Conservation (phyloP, 2,329 filamentous ascomycete species). For the Diaporthe sp. region DNA sequence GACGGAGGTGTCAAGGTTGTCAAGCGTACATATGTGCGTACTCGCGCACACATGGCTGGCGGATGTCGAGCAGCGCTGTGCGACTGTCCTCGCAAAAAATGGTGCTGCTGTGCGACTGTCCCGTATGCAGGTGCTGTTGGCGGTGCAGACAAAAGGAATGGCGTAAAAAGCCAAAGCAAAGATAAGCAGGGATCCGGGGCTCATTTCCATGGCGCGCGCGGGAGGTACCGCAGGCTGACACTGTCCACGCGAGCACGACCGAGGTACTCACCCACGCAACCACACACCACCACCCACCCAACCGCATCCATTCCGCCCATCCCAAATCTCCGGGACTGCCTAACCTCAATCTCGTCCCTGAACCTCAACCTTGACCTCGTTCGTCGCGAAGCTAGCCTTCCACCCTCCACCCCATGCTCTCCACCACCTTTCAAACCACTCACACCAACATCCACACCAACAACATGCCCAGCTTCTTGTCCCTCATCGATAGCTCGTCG, state of each 20-base stretch:
- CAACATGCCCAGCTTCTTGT: not conserved
- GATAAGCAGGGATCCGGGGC: constrained; percentile 21
- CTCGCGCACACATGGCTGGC: constrained; percentile 24
- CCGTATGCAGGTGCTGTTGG: constrained; percentile 17
- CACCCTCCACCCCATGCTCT: not conserved
- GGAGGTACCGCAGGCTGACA: constrained; percentile 13
- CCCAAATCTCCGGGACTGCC: constrained; percentile 29
- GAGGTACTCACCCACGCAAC: not conserved
- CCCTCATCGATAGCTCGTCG: too few relatives aligned
- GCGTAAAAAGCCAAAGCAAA: constrained; percentile 29
- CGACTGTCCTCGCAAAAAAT: not conserved
- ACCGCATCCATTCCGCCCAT: constrained; percentile 13
- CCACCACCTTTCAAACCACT: not conserved
- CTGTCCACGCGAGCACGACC: not conserved
- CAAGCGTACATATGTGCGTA: constrained; percentile 11
- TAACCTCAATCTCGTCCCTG: constrained; percentile 12
- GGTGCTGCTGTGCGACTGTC: not conserved
- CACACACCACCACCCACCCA: constrained; percentile 2
- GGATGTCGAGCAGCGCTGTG: not conserved
- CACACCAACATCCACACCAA: not conserved
- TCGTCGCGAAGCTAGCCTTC: not conserved
- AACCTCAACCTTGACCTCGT: not conserved
- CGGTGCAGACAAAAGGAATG: constrained; percentile 33
- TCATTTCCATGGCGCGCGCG: constrained; percentile 20
- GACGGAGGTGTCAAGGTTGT: constrained; percentile 4